Base-by-base conservation (phyloP, 2,329 filamentous ascomycete genomes). In the Spiromastix sp. region DNA sequence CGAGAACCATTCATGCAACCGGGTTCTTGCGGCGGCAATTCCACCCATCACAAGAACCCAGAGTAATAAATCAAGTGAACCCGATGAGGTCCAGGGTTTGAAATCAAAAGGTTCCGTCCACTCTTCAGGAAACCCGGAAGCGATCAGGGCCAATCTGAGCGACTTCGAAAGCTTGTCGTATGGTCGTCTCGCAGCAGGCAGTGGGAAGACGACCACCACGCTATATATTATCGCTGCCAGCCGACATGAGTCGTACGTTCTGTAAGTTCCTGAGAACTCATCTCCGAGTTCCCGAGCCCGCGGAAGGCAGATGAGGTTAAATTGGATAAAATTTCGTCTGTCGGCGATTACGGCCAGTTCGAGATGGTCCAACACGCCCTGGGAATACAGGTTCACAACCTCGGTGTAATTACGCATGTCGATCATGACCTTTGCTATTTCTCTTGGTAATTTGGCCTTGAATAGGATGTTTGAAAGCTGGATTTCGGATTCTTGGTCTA, bases 271-370 rank as follows among this genome's bases (percentile, higher is more conserved):
- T 13, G 15, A 12, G 19, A 38, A 38, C 15, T 36, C 16, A 10
- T 45, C 33, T 4, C 36, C 15, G 3, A 53, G 38, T 9, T 51
- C 37, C n/a, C 45, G 37, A 22, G 45, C 47, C 2, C 55, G 41
- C 4, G 50, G 48, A 3, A 63, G 40, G 4, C 44, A 51, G 33
- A 61, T 41, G 7, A 62, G 48, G 10, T 44, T 50, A 29, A 59
- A 52, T 36, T 63, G 57, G 18, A 60, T 50, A 4, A 56, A 47
- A 30, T 63, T 64, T 13, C 60, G 55, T 34, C 59, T 53, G 40
- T 64, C 60, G 13, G 44, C 44, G 11, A 46, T 45, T 13, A 38
- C 39, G 19, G 44, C 25, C 3, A 41, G 40, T 21, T 45, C 44
- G 7, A 42, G 40, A 12, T 34, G 25, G 3, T 40, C 34, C 38